Percentiles rank a stretch among this genome's conserved stretches.
Evolutionary conservation across 345 rosid species (phyloP).

Genomic region (Boechera retrofracta): DNA sequence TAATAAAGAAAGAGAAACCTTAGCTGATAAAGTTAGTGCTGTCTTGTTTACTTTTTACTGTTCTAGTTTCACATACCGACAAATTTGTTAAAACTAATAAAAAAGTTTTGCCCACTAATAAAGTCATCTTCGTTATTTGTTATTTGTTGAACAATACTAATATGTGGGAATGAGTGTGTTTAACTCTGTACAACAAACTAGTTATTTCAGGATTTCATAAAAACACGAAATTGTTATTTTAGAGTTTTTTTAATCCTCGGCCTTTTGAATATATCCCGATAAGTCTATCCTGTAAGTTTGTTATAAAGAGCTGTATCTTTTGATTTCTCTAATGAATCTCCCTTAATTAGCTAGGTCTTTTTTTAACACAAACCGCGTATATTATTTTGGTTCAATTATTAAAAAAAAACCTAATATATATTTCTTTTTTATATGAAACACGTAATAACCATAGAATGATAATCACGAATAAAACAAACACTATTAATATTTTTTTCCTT

Average conservation of each 20-base stretch:
- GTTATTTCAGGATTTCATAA: not conserved
- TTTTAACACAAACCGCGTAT: too few species aligned
- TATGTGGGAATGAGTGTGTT: slow-evolving; percentile 25
- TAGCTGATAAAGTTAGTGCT: slow-evolving; percentile 26
- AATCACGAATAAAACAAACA: too few species aligned
- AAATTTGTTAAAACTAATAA: not conserved
- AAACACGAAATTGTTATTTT: not conserved
- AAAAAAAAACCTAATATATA: too few species aligned
- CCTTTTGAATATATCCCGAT: too few species aligned
- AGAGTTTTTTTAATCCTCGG: not conserved
- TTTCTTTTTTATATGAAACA: too few species aligned
- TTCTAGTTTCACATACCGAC: slow-evolving; percentile 17
- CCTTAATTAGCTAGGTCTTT: too few species aligned
- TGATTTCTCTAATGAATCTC: too few species aligned
- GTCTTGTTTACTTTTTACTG: slow-evolving; percentile 1
- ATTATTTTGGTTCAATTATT: too few species aligned
- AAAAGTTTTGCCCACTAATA: slow-evolving; percentile 23
- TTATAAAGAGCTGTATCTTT: too few species aligned
- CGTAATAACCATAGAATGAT: too few species aligned
- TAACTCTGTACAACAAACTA: slow-evolving; percentile 15
- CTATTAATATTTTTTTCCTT: not conserved
- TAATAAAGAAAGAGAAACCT: not conserved
- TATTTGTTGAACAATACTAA: not conserved
- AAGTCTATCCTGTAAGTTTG: too few species aligned
- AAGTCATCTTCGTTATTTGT: slow-evolving; percentile 17